These are phyloP conservation scores for Alnus rubra DNA, from an alignment of 306 rosid species.

Conservation along the genomic window DNA sequence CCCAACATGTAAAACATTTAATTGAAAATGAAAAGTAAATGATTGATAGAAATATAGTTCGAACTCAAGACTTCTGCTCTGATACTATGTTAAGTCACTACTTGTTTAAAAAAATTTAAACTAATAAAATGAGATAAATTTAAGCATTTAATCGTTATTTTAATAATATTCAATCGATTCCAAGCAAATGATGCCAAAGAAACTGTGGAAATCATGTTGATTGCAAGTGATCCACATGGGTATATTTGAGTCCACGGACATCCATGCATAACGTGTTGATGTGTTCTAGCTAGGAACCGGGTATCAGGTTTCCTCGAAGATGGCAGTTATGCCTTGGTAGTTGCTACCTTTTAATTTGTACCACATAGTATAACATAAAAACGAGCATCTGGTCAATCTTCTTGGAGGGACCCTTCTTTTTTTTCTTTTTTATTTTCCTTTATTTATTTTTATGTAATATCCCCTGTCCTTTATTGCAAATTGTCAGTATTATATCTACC, in stretches of 20 bases:
- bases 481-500: background rate
- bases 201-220: background rate
- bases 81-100: no score
- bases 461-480: background rate
- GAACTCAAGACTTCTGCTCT: no score
- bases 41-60: no score
- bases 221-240: background rate
- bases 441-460: background rate
- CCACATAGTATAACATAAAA: background rate
- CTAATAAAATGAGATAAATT: no score
- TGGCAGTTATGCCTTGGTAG: background rate
- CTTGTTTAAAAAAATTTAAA: no score
- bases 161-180: no score
- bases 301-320: constrained; percentile 6
- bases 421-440: no score
- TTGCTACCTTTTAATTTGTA: background rate
- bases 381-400: background rate
- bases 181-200: background rate
- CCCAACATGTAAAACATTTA: no score
- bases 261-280: background rate
- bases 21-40: no score
- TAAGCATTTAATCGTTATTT: no score
- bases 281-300: background rate
- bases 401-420: background rate
- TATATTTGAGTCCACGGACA: background rate